Percentiles rank a stretch among this genome's conserved stretches.
Evolutionary conservation across 1,284 basidiomycete genomes (phyloP).

Genomic region (Ganoderma boninense): DNA sequence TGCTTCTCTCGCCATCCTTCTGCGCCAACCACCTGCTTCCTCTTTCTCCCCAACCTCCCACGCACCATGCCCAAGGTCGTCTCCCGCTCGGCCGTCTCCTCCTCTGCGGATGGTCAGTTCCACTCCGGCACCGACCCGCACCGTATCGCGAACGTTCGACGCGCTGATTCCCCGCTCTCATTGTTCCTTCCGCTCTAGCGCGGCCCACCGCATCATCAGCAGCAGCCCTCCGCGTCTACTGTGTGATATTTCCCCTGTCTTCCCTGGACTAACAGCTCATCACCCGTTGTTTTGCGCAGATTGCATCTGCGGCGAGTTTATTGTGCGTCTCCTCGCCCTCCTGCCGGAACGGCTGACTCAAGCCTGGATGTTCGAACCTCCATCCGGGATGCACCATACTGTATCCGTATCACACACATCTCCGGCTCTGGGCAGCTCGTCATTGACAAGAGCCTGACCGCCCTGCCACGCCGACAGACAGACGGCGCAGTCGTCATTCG

Average conservation of each 20-base stretch:
- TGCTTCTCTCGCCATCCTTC: not conserved
- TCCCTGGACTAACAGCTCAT: conserved; percentile 25
- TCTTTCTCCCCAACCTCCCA: no score
- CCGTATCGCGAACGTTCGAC: conserved; percentile 13
- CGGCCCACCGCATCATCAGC: conserved; percentile 81
- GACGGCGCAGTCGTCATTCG: conserved; percentile 79
- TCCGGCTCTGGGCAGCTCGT: conserved; percentile 63
- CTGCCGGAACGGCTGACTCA: conserved; percentile 17
- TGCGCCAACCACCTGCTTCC: not conserved
- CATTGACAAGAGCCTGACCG: conserved; percentile 76
- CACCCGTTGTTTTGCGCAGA: conserved; percentile 51
- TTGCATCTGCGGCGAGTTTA: conserved; percentile 87
- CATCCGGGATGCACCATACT: not conserved
- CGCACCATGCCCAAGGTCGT: conserved; percentile 79
- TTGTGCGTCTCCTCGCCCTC: conserved; percentile 56
- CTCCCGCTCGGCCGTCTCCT: conserved; percentile 81
- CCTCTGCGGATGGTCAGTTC: conserved; percentile 76
- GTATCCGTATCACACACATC: not conserved
- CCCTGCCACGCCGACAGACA: conserved; percentile 75
- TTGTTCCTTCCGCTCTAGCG: conserved; percentile 51
- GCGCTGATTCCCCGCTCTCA: conserved; percentile 28
- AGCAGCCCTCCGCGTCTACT: conserved; percentile 81
- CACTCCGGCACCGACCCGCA: conserved; percentile 14
- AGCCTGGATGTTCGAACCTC: conserved; percentile 18
- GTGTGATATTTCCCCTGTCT: conserved; percentile 51